Conservation (phyloP, 352 stramenopile species). For the Pythium vanterpoolii region DNA sequence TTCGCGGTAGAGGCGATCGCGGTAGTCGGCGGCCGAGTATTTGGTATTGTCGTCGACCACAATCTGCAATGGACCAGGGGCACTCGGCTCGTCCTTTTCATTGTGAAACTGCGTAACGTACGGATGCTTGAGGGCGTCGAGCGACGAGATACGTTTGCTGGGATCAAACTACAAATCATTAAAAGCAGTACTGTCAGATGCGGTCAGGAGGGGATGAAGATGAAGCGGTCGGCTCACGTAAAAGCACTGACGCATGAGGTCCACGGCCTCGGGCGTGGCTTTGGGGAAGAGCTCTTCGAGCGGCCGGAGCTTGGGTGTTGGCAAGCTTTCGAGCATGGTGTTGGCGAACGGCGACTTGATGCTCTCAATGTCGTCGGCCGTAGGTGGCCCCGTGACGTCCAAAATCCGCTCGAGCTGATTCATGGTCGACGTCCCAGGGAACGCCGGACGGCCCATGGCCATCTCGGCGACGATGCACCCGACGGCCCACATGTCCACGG, state of each 20-base stretch:
- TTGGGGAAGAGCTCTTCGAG: constrained; percentile 89
- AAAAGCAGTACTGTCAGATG: neutral
- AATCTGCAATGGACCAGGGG: constrained; percentile 70
- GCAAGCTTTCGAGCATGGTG: constrained; percentile 92
- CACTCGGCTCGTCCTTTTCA: constrained; percentile 89
- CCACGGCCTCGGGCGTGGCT: constrained; percentile 81
- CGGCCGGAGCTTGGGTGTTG: constrained; percentile 60
- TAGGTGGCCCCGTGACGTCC: constrained; percentile 90
- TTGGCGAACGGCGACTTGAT: constrained; percentile 92
- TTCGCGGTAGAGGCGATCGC: constrained; percentile 90
- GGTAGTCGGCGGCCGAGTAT: constrained; percentile 92
- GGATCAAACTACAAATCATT: constrained; percentile 85
- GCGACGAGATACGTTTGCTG: constrained; percentile 83
- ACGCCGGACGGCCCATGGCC: constrained; percentile 88
- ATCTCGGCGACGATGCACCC: constrained; percentile 95
- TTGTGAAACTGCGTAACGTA: constrained; percentile 96
- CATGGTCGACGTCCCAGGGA: constrained; percentile 95
- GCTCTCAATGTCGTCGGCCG: constrained; percentile 86
- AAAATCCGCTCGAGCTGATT: constrained; percentile 97
- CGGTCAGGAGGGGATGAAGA: neutral
- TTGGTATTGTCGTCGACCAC: constrained; percentile 95
- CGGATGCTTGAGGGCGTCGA: constrained; percentile 89
- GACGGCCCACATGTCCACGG: constrained; percentile 93
- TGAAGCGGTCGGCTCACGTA: constrained; percentile 35
- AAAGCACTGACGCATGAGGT: constrained; percentile 89